Conservation (phyloP, 2,329 filamentous ascomycete genomes). For the Fusarium sarcochroum region DNA sequence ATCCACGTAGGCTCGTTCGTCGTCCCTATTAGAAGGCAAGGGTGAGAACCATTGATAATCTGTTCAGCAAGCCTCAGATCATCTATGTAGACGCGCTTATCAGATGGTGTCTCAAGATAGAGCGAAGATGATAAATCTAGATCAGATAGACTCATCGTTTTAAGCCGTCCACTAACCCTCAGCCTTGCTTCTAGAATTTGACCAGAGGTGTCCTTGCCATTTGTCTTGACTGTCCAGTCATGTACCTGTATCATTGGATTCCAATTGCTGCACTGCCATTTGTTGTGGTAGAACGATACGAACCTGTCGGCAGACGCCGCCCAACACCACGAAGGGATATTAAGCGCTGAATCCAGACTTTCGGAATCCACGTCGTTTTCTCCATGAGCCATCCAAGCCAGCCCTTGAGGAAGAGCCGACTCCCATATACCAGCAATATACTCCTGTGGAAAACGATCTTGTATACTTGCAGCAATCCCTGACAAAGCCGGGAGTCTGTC, state of each 20-base stretch:
- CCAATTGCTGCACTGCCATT: no score
- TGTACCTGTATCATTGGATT: neutral
- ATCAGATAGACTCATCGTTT: neutral
- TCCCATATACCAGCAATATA: conserved; percentile 9
- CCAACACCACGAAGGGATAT: conserved; percentile 17
- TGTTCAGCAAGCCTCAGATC: neutral
- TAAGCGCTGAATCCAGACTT: neutral
- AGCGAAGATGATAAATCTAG: neutral
- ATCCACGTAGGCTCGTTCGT: no score
- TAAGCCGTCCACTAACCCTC: neutral
- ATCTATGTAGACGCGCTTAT: neutral
- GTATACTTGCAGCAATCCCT: neutral
- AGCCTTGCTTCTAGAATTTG: neutral
- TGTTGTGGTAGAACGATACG: neutral
- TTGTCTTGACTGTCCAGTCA: neutral
- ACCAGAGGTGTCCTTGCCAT: neutral
- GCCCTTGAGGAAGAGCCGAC: neutral
- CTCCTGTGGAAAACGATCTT: neutral
- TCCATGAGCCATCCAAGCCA: neutral
- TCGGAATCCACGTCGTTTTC: no score
- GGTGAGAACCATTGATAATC: neutral
- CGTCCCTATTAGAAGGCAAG: neutral
- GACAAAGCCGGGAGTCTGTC: conserved; percentile 8
- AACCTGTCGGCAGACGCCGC: neutral
- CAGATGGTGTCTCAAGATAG: neutral